Evolutionary conservation across 2,329 filamentous ascomycete genomes (phyloP).

Genomic region (Cladosporium sp.): DNA sequence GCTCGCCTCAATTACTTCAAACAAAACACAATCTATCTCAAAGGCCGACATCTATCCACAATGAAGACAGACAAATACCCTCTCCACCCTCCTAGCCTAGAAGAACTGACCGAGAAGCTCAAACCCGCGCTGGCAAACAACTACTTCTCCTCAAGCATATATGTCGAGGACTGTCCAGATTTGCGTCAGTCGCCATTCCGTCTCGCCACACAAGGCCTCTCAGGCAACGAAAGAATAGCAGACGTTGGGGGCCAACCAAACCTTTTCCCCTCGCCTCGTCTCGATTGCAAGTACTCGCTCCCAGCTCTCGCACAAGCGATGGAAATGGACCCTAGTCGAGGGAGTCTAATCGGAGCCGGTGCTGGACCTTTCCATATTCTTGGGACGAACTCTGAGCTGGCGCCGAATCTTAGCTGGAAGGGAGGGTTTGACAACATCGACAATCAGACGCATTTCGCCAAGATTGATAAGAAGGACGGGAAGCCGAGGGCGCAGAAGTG

Average conservation of each 20-base stretch:
- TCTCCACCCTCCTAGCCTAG: conserved; percentile 23
- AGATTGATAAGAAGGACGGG: conserved; percentile 38
- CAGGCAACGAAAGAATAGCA: conserved; percentile 25
- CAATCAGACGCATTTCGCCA: conserved; percentile 32
- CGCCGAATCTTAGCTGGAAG: conserved; percentile 27
- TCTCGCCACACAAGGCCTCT: conserved; percentile 25
- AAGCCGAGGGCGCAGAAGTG: conserved; percentile 13
- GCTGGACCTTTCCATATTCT: conserved; percentile 28
- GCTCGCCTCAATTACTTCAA: background rate
- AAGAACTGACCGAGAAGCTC: conserved; percentile 21
- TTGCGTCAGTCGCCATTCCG: conserved; percentile 23
- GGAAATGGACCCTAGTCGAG: conserved; percentile 20
- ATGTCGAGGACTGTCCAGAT: conserved; percentile 24
- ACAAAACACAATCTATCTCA: background rate
- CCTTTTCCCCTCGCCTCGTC: conserved; percentile 25
- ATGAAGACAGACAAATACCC: conserved; percentile 4
- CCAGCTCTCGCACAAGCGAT: conserved; percentile 23
- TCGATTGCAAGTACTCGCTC: conserved; percentile 28
- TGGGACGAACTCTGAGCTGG: conserved; percentile 26
- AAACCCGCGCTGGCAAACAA: conserved; percentile 22
- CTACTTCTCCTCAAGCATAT: conserved; percentile 21
- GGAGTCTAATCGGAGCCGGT: conserved; percentile 27
- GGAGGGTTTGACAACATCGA: conserved; percentile 18
- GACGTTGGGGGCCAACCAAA: conserved; percentile 31
- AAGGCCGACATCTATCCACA: background rate